Percentiles rank a stretch among this genome's conserved stretches.
Conservation (phyloP, 768 basidiomycete genomes). For the Amanita pallidorosea region DNA sequence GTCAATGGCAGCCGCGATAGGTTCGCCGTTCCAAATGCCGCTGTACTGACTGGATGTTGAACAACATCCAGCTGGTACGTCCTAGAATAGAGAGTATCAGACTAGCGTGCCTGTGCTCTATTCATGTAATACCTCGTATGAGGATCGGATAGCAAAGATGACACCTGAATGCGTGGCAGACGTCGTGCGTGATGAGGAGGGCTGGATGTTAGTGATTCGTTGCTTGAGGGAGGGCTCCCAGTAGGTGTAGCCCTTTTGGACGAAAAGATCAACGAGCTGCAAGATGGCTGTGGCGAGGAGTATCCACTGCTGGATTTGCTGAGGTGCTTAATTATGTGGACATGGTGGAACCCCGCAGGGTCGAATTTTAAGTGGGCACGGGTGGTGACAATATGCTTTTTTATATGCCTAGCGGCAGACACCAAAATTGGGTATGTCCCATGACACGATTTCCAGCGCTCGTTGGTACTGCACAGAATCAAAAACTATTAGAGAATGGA, state of each 20-base stretch:
- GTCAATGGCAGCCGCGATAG: slow-evolving; percentile 77
- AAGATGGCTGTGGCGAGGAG: slow-evolving; percentile 39
- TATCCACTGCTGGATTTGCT: slow-evolving; percentile 30
- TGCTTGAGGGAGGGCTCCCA: slow-evolving; percentile 32
- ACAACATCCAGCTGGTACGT: slow-evolving; percentile 77
- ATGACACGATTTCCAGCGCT: slow-evolving; percentile 12
- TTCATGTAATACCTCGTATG: slow-evolving; percentile 35
- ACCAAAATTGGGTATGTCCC: slow-evolving; percentile 16
- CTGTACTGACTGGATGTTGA: slow-evolving; percentile 74
- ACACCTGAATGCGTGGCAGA: slow-evolving; percentile 45
- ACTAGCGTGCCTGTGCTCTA: not conserved
- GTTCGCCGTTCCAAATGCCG: slow-evolving; percentile 67
- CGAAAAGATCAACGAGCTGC: slow-evolving; percentile 26
- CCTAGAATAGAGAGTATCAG: slow-evolving; percentile 18
- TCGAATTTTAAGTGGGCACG: not conserved
- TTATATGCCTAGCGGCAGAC: slow-evolving; percentile 13
- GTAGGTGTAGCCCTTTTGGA: slow-evolving; percentile 26
- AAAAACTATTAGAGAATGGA: slow-evolving; percentile 10
- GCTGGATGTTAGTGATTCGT: slow-evolving; percentile 23
- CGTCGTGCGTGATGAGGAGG: slow-evolving; percentile 25
- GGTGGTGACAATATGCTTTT: not conserved
- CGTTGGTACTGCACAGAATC: slow-evolving; percentile 11
- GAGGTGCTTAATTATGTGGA: slow-evolving; percentile 10
- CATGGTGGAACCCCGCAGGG: not conserved
- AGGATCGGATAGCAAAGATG: slow-evolving; percentile 45